Conservation (phyloP, 495 filamentous ascomycete genomes). For the Annulohypoxylon stygium region DNA sequence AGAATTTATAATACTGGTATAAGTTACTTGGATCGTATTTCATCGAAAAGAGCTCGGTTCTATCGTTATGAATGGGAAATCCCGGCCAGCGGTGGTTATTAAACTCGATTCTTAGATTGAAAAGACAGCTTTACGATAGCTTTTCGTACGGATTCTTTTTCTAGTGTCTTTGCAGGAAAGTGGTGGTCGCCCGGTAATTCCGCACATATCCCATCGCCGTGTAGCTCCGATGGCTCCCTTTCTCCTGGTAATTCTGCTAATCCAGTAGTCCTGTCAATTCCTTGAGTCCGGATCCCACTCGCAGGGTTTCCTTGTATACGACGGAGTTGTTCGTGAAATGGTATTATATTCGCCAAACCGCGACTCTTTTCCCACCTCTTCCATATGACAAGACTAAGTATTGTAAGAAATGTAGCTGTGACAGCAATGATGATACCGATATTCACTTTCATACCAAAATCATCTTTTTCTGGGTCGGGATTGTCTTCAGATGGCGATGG, state of each 20-base stretch:
- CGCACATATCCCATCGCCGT: background rate
- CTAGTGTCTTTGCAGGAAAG: background rate
- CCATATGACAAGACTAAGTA: background rate
- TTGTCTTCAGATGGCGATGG: background rate
- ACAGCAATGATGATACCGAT: background rate
- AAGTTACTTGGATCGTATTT: background rate
- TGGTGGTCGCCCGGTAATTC: background rate
- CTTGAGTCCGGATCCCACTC: no score
- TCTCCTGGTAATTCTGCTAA: background rate
- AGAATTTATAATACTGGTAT: background rate
- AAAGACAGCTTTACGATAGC: background rate
- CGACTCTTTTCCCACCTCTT: background rate
- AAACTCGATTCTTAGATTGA: background rate
- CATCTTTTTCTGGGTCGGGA: background rate
- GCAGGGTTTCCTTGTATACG: background rate
- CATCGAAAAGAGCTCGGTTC: background rate
- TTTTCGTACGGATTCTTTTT: background rate
- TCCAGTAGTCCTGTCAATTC: background rate
- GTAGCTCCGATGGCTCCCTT: conserved; percentile 5
- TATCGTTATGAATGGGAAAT: background rate
- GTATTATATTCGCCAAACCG: background rate
- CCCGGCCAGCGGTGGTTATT: background rate
- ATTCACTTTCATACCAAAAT: background rate
- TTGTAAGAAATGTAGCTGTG: background rate
- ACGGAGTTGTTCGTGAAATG: background rate